Base-by-base conservation (phyloP, 192 early-diverging fungal genomes). In the Backusella mclennaniae region DNA sequence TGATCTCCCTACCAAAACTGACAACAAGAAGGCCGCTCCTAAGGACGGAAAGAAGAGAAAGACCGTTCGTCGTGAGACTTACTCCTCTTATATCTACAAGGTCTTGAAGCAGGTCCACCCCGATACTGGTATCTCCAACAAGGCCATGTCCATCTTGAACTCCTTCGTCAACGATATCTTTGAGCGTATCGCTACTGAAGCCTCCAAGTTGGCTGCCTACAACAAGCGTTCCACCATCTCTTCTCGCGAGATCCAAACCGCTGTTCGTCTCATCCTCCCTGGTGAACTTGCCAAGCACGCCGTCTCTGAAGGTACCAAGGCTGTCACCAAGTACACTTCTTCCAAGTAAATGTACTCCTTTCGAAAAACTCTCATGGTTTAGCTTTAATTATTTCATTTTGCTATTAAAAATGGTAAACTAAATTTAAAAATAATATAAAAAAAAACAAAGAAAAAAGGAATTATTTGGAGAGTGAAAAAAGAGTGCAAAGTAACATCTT, bases 161-260 rank as follows among this genome's bases (percentile, higher is more conserved):
- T 96, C 95, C 44, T 97, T 97, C 82, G 95, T 97, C 73, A 94
- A 96, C 87, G 96, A 97, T 87, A 98, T 98, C 84, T 98, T 97
- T 83, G 96, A 97, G 87, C 94, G 95, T 79, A 96, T 97, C 71
- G 96, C 96, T 73, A 80, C 83, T 49, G 92, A 93, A 83, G 92
- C 93, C 49, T 92, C 92, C 82, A 92, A 94, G 88, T 88, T 96
- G 14, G 95, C 96, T 52, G 83, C 93, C 46, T 95, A 96, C 91
- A 97, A 95, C 93, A 97, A 98, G 92, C 88, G 92, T 72, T 95
- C 94, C 71, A 97, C 97, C 79, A 98, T 98, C 86, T 93, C 93
- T 46, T 97, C 95, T 46, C 92, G 97, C 78, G 97, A 98, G 86
- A 96, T 98, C 80, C 96, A 97, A 84, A 95, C 95, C 36, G 85